Base-by-base conservation (phyloP, 1,284 basidiomycete species). In the Vanrija sp. region DNA sequence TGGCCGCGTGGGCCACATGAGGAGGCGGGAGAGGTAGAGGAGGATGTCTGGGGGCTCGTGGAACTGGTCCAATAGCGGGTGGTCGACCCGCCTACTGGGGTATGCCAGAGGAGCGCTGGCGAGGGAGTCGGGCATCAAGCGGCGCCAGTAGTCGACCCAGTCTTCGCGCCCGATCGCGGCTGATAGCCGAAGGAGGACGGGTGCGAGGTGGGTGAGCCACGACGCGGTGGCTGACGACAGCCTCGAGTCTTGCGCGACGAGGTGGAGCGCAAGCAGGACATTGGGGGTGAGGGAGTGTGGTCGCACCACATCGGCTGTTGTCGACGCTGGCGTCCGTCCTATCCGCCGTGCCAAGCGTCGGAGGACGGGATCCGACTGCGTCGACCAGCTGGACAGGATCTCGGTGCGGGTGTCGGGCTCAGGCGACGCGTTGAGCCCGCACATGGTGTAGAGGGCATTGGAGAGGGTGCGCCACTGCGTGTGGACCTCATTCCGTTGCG, bases 141-240 rank as follows among this genome's bases (percentile, higher is more conserved):
- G 81, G 60, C 85, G 85, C 87, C 89, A 90, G 67, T 91, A 92
- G 70, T 95, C 91, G 2, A 83, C 81, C 88, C 91, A 96, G 65
- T 89, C 88, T 0, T 82, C 81, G 23, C 86, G 81, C 6, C 88
- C 81, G 14, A 83, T 24, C 0, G 53, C 73, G 8, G 79, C 66
- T 3, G 87, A 86, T n/a, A 94, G 72, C 1, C 79, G 78, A 53
- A 84, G 83, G 7, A 94, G 79, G 10, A 91, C 61, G 0, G 82
- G 81, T 0, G 81, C 85, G 8, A 94, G 74, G 23, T 76, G 75
- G n/a, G 79, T 56, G n/a, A 92, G 72, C 2, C 81, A 79, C 22
- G 78, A 68, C 49, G 84, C 81, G 10, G 80, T 77, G 10, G 56
- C 55, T 2, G 64, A 48, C 7, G 67, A 59, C 20, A 79, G 61